Base-by-base conservation (phyloP, 805 yeast genomes). In the Priceomyces haplophilus region DNA sequence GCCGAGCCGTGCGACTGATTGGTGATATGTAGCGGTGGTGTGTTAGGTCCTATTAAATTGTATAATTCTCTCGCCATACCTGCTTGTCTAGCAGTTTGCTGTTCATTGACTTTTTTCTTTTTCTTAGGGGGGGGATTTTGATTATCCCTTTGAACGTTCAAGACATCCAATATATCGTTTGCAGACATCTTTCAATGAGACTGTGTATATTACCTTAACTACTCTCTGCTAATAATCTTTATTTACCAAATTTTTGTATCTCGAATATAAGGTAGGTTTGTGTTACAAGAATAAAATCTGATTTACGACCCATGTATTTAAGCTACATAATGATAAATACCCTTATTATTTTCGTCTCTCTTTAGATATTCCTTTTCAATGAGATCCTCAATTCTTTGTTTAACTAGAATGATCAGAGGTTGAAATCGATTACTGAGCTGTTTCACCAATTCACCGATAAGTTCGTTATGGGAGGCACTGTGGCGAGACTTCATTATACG, bases 11-110 rank as follows among this genome's bases (percentile, higher is more conserved):
- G 49, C 31, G 52, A 44, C 3, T 55, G 32, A 17, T 51, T 50
- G 3, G 56, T 38, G n/a, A 71, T 43, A 43, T 49, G 62, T n/a
- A 69, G 78, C 0, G 98, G 90, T 1, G 99, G 97, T 1, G 95
- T 81, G 61, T 88, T 88, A 31, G 93, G 90, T 4, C 99, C 99
- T 32, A 93, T 69, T 41, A 95, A 73, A 50, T 85, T 85, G 62
- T 85, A 90, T 41, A 93, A 69, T 60, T 93, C 99, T 52, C 98
- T 76, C 48, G 87, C 90, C 79, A 91, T 85, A 19, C 96, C 96
- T 1, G 81, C 69, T 35, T 73, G 69, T 37, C 66, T 54, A 3
- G 53, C 55, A 7, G 46, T 20, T 3, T 53, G 48, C 12, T 46
- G 40, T 4, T 54, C 64, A 39, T 36, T 38, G 1, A 54, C 45